Percentiles rank a stretch among this genome's conserved stretches.
These are phyloP conservation scores for Rutstroemia sp. DNA, from an alignment of 2,329 filamentous ascomycete genomes.

Conservation along the genomic window DNA sequence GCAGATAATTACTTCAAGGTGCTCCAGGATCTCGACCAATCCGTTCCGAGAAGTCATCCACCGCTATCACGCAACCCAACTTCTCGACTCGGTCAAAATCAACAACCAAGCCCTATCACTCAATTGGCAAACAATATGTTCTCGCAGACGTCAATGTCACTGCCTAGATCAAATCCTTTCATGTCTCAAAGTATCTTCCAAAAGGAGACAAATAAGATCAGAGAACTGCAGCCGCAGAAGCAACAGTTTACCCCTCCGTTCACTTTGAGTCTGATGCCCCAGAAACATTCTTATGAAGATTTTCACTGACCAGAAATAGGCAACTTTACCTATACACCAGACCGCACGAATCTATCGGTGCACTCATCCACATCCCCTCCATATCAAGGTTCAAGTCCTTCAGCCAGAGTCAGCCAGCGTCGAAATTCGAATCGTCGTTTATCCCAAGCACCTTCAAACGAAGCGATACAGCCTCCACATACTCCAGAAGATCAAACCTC, in stretches of 20 bases:
- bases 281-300: neutral
- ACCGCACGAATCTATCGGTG: neutral
- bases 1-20: constrained; percentile 22
- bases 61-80: neutral
- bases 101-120: constrained; percentile 12
- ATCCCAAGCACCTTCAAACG: neutral
- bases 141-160: constrained; percentile 12
- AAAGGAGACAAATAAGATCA: constrained; percentile 10
- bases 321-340: constrained; percentile 16
- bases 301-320: constrained; percentile 17
- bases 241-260: constrained; percentile 26
- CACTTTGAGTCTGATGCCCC: constrained; percentile 18
- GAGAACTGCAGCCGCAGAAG: constrained; percentile 19
- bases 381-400: constrained; percentile 23
- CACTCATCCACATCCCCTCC: constrained; percentile 11
- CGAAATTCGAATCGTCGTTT: constrained; percentile 13
- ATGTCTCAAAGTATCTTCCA: constrained; percentile 12
- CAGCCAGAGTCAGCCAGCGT: constrained; percentile 21
- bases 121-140: constrained; percentile 23
- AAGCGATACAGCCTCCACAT: neutral
- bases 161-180: constrained; percentile 7
- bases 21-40: too few species aligned
- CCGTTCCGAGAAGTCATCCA: too few species aligned
- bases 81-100: neutral
- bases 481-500: constrained; percentile 4